Percentiles rank a stretch among this genome's conserved stretches.
These are phyloP conservation scores for Tolypocladium capitatum DNA, from an alignment of 2,329 filamentous ascomycete species.

Conservation along the genomic window DNA sequence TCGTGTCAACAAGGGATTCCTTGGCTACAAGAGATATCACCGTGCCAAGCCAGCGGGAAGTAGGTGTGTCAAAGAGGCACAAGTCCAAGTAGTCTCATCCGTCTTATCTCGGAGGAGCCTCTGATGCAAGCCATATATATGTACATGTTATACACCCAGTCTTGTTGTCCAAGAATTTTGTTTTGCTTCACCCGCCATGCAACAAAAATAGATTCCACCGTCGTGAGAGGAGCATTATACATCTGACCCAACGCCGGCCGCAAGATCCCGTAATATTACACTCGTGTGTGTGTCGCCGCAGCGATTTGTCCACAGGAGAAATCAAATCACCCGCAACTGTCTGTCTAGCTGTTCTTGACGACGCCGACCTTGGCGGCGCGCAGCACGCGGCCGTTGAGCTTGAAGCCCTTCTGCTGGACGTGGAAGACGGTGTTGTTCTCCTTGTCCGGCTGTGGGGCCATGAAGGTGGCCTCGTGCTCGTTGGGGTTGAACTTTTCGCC, in stretches of 20 bases:
- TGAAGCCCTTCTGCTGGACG: slow-evolving; percentile 92
- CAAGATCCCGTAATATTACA: slow-evolving; percentile 6
- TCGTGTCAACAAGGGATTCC: no score
- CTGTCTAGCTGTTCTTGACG: slow-evolving; percentile 59
- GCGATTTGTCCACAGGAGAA: background rate
- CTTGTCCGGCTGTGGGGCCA: slow-evolving; percentile 75
- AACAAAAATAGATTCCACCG: slow-evolving; percentile 9
- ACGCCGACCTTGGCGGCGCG: slow-evolving; percentile 93
- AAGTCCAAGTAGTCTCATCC: slow-evolving; percentile 2
- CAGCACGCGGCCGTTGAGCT: slow-evolving; percentile 78
- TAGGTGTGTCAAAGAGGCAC: background rate
- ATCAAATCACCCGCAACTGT: background rate
- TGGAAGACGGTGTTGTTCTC: slow-evolving; percentile 83
- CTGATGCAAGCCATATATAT: slow-evolving; percentile 4
- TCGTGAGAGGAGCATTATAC: slow-evolving; percentile 36
- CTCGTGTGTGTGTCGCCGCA: background rate
- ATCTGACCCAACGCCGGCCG: slow-evolving; percentile 23
- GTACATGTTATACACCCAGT: slow-evolving; percentile 6
- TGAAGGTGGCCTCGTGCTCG: slow-evolving; percentile 91
- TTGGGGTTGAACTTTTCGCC: slow-evolving; percentile 92
- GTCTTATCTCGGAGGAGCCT: background rate
- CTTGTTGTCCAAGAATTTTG: slow-evolving; percentile 6
- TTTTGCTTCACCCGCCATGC: slow-evolving; percentile 13
- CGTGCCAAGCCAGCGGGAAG: no score
- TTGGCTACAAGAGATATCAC: no score